These are phyloP conservation scores for Scheffersomyces stipitis DNA, from an alignment of 805 yeast species.

Conservation along the genomic window DNA sequence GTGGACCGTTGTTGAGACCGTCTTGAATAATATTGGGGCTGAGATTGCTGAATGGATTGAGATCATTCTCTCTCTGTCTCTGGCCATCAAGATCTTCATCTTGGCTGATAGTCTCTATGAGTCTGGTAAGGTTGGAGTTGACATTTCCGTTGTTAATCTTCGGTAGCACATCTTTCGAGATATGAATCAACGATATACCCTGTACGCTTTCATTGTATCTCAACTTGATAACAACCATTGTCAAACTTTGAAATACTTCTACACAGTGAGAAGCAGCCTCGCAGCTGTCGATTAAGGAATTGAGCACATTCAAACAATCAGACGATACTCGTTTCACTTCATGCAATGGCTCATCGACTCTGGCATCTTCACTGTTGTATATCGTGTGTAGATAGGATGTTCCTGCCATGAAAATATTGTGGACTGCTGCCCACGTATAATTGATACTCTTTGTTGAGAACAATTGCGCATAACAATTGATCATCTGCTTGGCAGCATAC, in stretches of 20 bases:
- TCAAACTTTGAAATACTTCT: slow-evolving; percentile 67
- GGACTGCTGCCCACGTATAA: slow-evolving; percentile 93
- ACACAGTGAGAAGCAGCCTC: slow-evolving; percentile 75
- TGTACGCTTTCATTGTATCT: slow-evolving; percentile 42
- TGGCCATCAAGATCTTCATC: slow-evolving; percentile 1
- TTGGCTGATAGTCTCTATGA: slow-evolving; percentile 33
- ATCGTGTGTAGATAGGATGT: slow-evolving; percentile 78
- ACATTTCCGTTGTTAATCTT: slow-evolving; percentile 23
- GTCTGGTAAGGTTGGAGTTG: slow-evolving; percentile 36
- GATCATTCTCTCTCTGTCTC: not conserved
- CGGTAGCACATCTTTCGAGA: slow-evolving; percentile 5
- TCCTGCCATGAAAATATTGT: slow-evolving; percentile 85
- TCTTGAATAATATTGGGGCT: too few species aligned
- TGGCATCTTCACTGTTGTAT: slow-evolving; percentile 62
- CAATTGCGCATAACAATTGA: slow-evolving; percentile 60
- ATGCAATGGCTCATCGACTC: slow-evolving; percentile 44
- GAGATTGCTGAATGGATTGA: slow-evolving; percentile 6
- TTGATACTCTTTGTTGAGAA: slow-evolving; percentile 60
- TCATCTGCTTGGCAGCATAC: slow-evolving; percentile 65
- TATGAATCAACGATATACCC: slow-evolving; percentile 11
- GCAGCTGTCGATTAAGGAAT: slow-evolving; percentile 64
- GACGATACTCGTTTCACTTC: slow-evolving; percentile 49
- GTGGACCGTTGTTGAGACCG: not conserved
- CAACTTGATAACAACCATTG: slow-evolving; percentile 68
- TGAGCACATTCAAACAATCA: slow-evolving; percentile 57